Evolutionary conservation across 2,329 filamentous ascomycete genomes (phyloP).

Genomic region (Pseudogymnoascus sp.): DNA sequence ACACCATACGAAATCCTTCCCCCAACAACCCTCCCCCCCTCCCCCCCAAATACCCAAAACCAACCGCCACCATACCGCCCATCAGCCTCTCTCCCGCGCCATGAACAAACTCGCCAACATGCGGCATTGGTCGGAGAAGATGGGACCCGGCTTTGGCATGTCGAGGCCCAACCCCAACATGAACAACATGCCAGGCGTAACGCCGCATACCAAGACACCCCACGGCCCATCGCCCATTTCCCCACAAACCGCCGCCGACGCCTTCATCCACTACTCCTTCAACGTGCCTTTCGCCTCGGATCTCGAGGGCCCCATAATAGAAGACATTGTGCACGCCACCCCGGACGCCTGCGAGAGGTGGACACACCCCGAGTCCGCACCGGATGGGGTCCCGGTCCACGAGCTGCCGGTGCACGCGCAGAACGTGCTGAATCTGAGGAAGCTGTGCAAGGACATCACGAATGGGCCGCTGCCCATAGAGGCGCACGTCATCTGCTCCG

Average conservation of each 20-base stretch:
- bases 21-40: conserved; percentile 20
- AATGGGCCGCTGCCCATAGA: conserved; percentile 63
- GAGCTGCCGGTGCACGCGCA: conserved; percentile 86
- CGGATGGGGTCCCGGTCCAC: conserved; percentile 75
- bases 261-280: conserved; percentile 86
- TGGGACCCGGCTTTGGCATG: conserved; percentile 61
- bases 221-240: conserved; percentile 48
- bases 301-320: conserved; percentile 81
- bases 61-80: conserved; percentile 26
- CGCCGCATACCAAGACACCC: conserved; percentile 32
- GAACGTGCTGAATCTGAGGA: conserved; percentile 72
- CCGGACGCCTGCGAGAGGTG: conserved; percentile 80
- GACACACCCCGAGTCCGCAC: conserved; percentile 83
- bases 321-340: conserved; percentile 91
- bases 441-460: conserved; percentile 74
- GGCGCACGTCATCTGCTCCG: conserved; percentile 74
- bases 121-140: conserved; percentile 64
- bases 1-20: conserved; percentile 13
- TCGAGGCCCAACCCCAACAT: conserved; percentile 34
- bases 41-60: no score
- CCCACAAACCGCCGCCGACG: conserved; percentile 63
- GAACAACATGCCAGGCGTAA: conserved; percentile 1
- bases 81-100: conserved; percentile 28
- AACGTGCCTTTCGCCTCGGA: conserved; percentile 94
- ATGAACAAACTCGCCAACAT: conserved; percentile 67